Evolutionary conservation across 306 rosid species (phyloP), one percentile per base, ranked within the genome.

Genomic region (Cicer bijugum): DNA sequence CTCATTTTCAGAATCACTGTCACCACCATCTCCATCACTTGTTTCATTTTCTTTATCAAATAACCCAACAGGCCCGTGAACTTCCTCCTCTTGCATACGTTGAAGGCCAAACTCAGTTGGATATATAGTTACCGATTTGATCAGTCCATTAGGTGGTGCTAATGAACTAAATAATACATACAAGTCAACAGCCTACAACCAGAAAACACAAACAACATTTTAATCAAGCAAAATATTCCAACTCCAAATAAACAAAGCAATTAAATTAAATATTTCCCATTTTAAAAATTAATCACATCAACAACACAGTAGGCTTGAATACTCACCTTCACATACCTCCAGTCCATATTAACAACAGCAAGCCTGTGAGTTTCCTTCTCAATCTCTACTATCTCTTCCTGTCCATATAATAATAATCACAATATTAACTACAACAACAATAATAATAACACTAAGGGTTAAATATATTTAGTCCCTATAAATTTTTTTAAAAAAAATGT

Each of bases 101-200:
- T 89, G 82, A 42, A 94, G 85, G 45, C 97, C 99, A 84, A 94
- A 94, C 73, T 94, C 99, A 19, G 99, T 82, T 7, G 92, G 99
- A 80, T 94, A 94, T 69, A 94, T 84, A 65, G 90, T 71, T 15
- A 94, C 95, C 5, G 96, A 94, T 75, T 81, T 70, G 69, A 94
- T 82, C 72, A 85, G 82, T 43, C 97, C 97, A 64, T 74, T 86
- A 76, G 87, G 47, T 0, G 91, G 95, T n/a, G 83, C 84, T 84
- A 89, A 94, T 12, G 97, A 91, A 72, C 84, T 82, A 83, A 91
- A 70, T 69, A 89, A 80, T 16, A 86, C 86, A 52, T 82, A 89
- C 86, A 94, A 85, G 73, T 91, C 97, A 56, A 15, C 89, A 57
- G 97, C 97, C 99, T 94, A 75, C 73, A 51, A 78, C 9, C 1